Evolutionary conservation across 371 early-diverging fungal species (phyloP).

Genomic region (Ecytonucleospora hepatopenaei): DNA sequence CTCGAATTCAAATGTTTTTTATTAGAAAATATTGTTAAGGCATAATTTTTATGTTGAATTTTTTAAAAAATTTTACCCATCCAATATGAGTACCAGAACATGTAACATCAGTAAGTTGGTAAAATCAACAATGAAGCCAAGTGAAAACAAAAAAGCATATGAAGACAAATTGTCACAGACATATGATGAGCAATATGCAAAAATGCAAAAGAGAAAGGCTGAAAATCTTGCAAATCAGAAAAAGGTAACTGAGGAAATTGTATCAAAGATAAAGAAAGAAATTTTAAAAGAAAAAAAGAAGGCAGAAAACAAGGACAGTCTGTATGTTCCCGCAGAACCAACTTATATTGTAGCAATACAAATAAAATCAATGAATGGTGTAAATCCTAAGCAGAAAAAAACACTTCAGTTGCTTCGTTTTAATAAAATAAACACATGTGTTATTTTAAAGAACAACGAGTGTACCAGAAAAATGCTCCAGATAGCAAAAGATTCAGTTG

Average conservation of each 20-base stretch:
- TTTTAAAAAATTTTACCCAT: slow-evolving; percentile 5
- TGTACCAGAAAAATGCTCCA: slow-evolving; percentile 93
- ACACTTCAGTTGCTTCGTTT: slow-evolving; percentile 92
- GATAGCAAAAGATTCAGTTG: slow-evolving; percentile 86
- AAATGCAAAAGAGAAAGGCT: slow-evolving; percentile 15
- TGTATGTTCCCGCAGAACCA: slow-evolving; percentile 54
- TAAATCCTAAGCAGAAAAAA: slow-evolving; percentile 95
- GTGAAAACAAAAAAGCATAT: slow-evolving; percentile 31
- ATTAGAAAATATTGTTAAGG: neutral
- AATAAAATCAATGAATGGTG: slow-evolving; percentile 88
- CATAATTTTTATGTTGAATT: neutral
- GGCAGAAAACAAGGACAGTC: slow-evolving; percentile 22
- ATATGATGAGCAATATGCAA: slow-evolving; percentile 12
- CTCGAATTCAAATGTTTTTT: neutral
- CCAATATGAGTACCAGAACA: neutral
- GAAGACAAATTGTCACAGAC: slow-evolving; percentile 16
- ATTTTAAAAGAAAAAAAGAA: slow-evolving; percentile 39
- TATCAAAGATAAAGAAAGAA: slow-evolving; percentile 25
- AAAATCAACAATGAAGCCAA: neutral
- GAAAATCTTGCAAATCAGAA: slow-evolving; percentile 29
- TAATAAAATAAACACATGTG: slow-evolving; percentile 92
- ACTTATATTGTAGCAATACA: slow-evolving; percentile 57
- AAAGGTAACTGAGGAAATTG: slow-evolving; percentile 19
- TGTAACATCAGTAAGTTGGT: neutral
- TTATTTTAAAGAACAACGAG: slow-evolving; percentile 90